Percentiles rank a stretch among this genome's conserved stretches.
phyloP scores from a whole-genome alignment of 1,284 basidiomycete species.

The Boletus austroedulis region DNA sequence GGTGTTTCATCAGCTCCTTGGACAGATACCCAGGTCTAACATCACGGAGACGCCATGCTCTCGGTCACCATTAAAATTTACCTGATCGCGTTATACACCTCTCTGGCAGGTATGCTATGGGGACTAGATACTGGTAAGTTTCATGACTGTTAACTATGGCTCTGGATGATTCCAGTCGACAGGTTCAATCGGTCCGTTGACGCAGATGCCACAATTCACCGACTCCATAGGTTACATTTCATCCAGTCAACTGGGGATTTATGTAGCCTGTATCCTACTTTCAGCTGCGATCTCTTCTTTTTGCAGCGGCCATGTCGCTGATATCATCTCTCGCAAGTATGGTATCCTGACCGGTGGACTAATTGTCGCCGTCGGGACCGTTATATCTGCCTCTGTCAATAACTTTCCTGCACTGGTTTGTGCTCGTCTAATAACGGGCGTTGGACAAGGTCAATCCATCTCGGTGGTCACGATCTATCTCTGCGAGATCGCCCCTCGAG shows the following conservation, averaged over 20 bases:
- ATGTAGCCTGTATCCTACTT: slow-evolving; percentile 46
- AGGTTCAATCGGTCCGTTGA: slow-evolving; percentile 47
- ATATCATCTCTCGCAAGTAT: slow-evolving; percentile 47
- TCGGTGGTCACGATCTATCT: slow-evolving; percentile 48
- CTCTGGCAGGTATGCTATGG: slow-evolving; percentile 34
- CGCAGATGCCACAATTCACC: slow-evolving; percentile 45
- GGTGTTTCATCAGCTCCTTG: not conserved
- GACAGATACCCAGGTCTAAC: not conserved
- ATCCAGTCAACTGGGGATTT: slow-evolving; percentile 42
- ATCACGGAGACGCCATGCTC: slow-evolving; percentile 11
- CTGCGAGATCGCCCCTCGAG: slow-evolving; percentile 44
- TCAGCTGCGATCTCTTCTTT: slow-evolving; percentile 46
- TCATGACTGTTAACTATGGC: not conserved
- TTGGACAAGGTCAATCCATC: slow-evolving; percentile 49
- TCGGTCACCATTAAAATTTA: slow-evolving; percentile 22
- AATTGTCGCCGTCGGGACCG: slow-evolving; percentile 42
- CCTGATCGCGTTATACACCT: slow-evolving; percentile 28
- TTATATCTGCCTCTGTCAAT: slow-evolving; percentile 35
- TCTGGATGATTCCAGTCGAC: not conserved
- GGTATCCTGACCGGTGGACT: slow-evolving; percentile 44
- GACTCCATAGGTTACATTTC: slow-evolving; percentile 36
- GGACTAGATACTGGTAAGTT: slow-evolving; percentile 33
- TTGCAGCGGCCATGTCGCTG: slow-evolving; percentile 46
- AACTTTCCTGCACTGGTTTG: slow-evolving; percentile 41
- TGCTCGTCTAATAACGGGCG: slow-evolving; percentile 47